Conservation (phyloP, 2,329 filamentous ascomycete genomes). For the Hymenoscyphus albidus region DNA sequence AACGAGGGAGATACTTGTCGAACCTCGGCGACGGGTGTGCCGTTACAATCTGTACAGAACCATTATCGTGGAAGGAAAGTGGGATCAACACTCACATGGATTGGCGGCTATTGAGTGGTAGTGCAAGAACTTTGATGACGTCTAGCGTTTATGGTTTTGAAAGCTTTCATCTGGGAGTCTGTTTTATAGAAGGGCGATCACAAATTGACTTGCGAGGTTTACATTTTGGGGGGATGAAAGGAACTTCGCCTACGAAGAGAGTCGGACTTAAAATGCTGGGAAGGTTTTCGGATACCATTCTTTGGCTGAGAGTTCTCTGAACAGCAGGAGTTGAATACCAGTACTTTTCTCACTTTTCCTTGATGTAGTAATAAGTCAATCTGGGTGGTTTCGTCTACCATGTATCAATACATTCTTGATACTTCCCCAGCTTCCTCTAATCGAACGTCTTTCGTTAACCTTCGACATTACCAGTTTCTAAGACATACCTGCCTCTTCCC, state of each 20-base stretch:
- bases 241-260: background rate
- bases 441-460: background rate
- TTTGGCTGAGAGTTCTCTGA: background rate
- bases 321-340: background rate
- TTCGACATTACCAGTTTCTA: background rate
- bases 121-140: background rate
- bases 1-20: conserved; percentile 1
- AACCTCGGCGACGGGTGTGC: background rate
- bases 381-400: background rate
- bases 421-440: background rate
- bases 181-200: background rate
- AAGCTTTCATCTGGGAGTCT: background rate
- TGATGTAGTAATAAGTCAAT: background rate
- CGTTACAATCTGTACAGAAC: conserved; percentile 2
- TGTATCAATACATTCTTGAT: background rate
- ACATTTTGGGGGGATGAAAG: background rate
- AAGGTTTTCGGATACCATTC: background rate
- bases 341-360: background rate
- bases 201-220: background rate
- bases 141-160: background rate
- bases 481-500: background rate
- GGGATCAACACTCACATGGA: background rate
- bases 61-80: conserved; percentile 2
- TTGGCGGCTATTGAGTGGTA: background rate
- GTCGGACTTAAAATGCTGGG: background rate